Evolutionary conservation across 164 flowering plant genomes (phyloP), one percentile per base, ranked within the genome.

Genomic region (Vitis cinerea): DNA sequence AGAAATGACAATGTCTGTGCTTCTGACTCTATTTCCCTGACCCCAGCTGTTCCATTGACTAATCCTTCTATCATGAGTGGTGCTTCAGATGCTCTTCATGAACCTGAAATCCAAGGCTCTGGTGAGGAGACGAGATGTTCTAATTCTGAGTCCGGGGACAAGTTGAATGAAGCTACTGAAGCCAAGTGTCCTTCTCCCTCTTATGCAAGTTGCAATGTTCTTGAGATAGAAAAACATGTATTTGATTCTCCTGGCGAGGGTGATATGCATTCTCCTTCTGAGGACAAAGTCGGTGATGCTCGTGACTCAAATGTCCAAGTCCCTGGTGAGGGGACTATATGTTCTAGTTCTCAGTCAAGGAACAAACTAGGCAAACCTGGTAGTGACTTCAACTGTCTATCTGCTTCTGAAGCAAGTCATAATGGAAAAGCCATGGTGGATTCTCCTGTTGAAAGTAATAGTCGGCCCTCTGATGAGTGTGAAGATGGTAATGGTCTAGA

Each of bases 61-160:
- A 75, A 75, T 75, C n/a, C 29, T 48, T 63, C 76, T 30, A 49
- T 59, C 44, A 56, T 56, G 68, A 70, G 57, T 72, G 17, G 69
- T 71, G 63, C 78, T 48, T 58, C 55, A 48, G 75, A 74, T 69
- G 75, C 71, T 62, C 50, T 77, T 72, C 55, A 52, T 65, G 78
- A 63, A 71, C 23, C 57, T 66, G 52, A 57, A 54, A 51, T 61
- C 64, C 70, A 57, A 31, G 37, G 50, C 9, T 57, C 61, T 37
- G 19, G 50, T 27, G 67, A 68, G 50, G 71, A 15, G 62, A 50
- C 54, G 15, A 1, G 12, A 16, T 10, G 31, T 62, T 29, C 64
- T 9, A 68, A 60, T 16, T 54, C 66, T 51, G 29, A 60, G 44
- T 63, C 71, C 1, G 55, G 12, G 60, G 66, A 69, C 13, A 61